phyloP scores from a whole-genome alignment of 169 alveolate genomes.

The Plasmodium malariae region DNA sequence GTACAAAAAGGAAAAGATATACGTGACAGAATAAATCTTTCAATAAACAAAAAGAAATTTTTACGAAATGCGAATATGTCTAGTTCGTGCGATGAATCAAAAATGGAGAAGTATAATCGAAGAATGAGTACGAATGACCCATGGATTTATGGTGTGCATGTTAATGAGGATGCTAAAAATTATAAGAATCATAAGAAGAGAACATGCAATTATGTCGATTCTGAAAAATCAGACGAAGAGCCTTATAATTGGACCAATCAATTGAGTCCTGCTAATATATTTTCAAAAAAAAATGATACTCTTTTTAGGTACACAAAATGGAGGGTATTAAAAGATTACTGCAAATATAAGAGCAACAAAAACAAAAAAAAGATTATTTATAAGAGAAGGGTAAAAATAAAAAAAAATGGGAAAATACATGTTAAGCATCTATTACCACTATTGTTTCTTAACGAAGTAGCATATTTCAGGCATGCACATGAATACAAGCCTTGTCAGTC shows the following conservation, averaged over 20 bases:
- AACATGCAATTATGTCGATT: no score
- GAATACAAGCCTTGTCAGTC: not conserved
- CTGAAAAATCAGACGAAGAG: no score
- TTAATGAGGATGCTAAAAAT: no score
- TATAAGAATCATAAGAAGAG: no score
- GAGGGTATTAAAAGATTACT: not conserved
- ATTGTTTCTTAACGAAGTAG: not conserved
- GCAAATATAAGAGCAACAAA: not conserved
- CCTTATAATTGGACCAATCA: no score
- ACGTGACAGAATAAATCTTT: not conserved
- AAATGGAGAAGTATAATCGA: no score
- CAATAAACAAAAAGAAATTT: not conserved
- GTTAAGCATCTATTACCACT: not conserved
- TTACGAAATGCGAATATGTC: not conserved
- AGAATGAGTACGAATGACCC: no score
- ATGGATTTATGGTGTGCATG: no score
- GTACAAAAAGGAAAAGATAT: not conserved
- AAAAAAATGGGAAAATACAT: slow-evolving; percentile 3
- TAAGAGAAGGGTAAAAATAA: not conserved
- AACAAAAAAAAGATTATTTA: not conserved
- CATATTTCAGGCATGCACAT: not conserved
- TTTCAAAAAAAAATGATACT: no score
- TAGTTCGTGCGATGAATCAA: no score
- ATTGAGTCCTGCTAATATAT: no score
- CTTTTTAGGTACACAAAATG: not conserved